Conservation (phyloP, 2,329 filamentous ascomycete genomes). For the Magnaporthiopsis rhizophila region DNA sequence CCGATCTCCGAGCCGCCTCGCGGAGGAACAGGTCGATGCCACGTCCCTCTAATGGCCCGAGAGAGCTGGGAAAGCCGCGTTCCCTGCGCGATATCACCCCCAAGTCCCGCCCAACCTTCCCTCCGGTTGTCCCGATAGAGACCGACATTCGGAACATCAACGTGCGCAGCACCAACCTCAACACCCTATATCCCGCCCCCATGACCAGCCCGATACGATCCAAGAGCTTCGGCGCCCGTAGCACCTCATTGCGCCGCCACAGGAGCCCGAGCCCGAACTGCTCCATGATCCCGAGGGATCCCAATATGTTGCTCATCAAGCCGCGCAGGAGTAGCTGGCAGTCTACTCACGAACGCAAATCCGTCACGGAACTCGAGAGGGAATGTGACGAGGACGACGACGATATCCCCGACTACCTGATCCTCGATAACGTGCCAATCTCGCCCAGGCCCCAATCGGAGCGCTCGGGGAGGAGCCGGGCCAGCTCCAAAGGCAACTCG, state of each 20-base stretch:
- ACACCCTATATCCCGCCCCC: constrained; percentile 23
- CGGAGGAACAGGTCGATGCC: constrained; percentile 17
- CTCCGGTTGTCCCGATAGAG: constrained; percentile 28
- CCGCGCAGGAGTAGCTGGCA: constrained; percentile 64
- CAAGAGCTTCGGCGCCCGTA: constrained; percentile 27
- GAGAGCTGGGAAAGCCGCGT: constrained; percentile 23
- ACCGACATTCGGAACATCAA: constrained; percentile 38
- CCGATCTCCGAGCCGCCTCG: constrained; percentile 31
- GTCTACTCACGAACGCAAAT: constrained; percentile 55
- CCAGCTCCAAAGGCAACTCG: constrained; percentile 31
- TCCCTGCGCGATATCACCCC: constrained; percentile 24
- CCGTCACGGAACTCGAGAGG: constrained; percentile 61
- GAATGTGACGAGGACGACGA: constrained; percentile 71
- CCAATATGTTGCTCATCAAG: constrained; percentile 27
- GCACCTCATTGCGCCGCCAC: constrained; percentile 31
- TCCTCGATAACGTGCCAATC: constrained; percentile 76
- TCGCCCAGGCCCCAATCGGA: constrained; percentile 60
- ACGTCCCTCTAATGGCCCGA: constrained; percentile 18
- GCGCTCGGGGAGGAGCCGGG: constrained; percentile 36
- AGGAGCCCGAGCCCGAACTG: constrained; percentile 45
- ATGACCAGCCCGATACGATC: constrained; percentile 20
- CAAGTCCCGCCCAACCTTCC: constrained; percentile 33
- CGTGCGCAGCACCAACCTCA: constrained; percentile 42
- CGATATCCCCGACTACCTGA: constrained; percentile 68
- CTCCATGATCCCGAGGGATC: constrained; percentile 36